Conservation (phyloP, 805 yeast genomes). For the Saccharomyces mikatae region DNA sequence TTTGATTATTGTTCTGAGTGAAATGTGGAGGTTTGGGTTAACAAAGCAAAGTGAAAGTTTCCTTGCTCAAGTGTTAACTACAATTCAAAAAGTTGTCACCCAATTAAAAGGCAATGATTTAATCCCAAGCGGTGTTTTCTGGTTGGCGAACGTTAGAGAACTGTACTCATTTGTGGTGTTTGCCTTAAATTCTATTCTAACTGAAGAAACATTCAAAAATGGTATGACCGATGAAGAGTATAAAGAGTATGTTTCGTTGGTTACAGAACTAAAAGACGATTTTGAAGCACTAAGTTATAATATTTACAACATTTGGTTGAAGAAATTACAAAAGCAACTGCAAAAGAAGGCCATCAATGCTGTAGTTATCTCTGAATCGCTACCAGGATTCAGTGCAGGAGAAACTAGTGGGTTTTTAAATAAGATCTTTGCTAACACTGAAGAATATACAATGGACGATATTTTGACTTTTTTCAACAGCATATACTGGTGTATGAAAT, state of each 20-base stretch:
- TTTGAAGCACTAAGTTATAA: slow-evolving; percentile 88
- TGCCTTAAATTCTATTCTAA: slow-evolving; percentile 86
- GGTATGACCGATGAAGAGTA: slow-evolving; percentile 89
- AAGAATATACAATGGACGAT: slow-evolving; percentile 88
- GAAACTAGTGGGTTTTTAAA: slow-evolving; percentile 73
- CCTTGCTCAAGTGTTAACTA: slow-evolving; percentile 78
- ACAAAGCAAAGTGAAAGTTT: slow-evolving; percentile 87
- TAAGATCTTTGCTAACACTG: slow-evolving; percentile 66
- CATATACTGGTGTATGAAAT: slow-evolving; percentile 87
- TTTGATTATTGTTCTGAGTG: slow-evolving; percentile 82
- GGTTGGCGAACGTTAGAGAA: slow-evolving; percentile 96
- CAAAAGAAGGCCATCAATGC: slow-evolving; percentile 93
- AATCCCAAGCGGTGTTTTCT: slow-evolving; percentile 88
- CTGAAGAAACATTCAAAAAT: slow-evolving; percentile 66
- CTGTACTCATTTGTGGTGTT: slow-evolving; percentile 87
- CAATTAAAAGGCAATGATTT: slow-evolving; percentile 78
- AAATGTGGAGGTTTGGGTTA: slow-evolving; percentile 96
- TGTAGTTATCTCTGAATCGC: slow-evolving; percentile 84
- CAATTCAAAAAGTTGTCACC: slow-evolving; percentile 77
- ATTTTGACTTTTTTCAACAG: slow-evolving; percentile 80
- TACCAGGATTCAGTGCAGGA: slow-evolving; percentile 91
- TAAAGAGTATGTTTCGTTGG: slow-evolving; percentile 79
- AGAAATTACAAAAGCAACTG: slow-evolving; percentile 81
- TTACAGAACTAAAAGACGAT: slow-evolving; percentile 87
- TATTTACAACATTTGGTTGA: slow-evolving; percentile 95